These are phyloP conservation scores for Gossypium schwendimanii DNA, from an alignment of 441 rosid genomes.

Conservation along the genomic window DNA sequence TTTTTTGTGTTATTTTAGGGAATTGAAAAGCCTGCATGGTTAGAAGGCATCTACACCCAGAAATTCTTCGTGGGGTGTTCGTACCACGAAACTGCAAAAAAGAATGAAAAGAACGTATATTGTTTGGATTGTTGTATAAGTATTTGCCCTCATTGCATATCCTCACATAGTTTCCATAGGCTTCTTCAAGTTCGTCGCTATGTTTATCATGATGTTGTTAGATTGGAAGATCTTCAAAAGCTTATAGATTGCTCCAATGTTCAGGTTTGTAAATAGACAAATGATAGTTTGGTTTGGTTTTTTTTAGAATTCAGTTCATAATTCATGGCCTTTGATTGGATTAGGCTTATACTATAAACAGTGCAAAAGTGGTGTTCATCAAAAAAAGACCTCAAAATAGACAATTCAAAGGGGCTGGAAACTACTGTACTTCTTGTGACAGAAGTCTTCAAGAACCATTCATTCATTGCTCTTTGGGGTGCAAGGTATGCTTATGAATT, in stretches of 20 bases:
- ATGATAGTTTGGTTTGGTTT: background rate
- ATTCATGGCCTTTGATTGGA: background rate
- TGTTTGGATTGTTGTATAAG: constrained; percentile 88
- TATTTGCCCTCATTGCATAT: constrained; percentile 86
- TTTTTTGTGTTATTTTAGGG: constrained; percentile 27
- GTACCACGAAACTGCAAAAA: constrained; percentile 67
- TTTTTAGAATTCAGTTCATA: background rate
- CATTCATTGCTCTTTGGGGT: constrained; percentile 78
- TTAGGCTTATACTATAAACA: constrained; percentile 74
- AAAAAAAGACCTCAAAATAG: constrained; percentile 92
- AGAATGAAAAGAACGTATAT: constrained; percentile 85
- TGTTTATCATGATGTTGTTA: constrained; percentile 89
- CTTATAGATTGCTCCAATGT: constrained; percentile 89
- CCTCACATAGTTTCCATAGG: constrained; percentile 71
- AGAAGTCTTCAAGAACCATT: constrained; percentile 90
- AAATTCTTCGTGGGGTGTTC: constrained; percentile 77
- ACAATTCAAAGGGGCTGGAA: constrained; percentile 87
- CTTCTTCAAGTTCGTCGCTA: constrained; percentile 94
- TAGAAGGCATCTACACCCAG: constrained; percentile 71
- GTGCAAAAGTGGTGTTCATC: constrained; percentile 88
- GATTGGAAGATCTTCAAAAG: constrained; percentile 83
- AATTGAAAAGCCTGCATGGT: constrained; percentile 87
- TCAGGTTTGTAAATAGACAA: constrained; percentile 39
- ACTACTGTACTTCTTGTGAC: constrained; percentile 83
- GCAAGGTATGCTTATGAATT: constrained; percentile 51